phyloP scores from a whole-genome alignment of 345 rosid genomes.

The Eucalyptus leucophloia region DNA sequence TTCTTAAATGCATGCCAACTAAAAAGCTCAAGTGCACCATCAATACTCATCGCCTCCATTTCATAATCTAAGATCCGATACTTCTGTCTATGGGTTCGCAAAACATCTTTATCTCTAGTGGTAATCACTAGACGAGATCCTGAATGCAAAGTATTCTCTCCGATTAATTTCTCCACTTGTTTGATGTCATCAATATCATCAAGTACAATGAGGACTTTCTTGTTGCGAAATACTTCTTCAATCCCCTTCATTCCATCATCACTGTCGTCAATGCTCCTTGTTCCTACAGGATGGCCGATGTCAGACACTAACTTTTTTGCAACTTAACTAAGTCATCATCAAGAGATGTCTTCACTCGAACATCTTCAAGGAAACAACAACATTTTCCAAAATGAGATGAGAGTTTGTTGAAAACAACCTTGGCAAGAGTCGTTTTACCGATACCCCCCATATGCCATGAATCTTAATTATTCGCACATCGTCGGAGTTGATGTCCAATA shows the following conservation, averaged over 20 bases:
- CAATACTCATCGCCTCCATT: background rate
- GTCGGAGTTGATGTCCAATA: background rate
- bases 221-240: background rate
- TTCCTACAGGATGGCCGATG: fast-evolving
- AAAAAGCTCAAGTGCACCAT: background rate
- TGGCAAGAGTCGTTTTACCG: background rate
- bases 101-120: background rate
- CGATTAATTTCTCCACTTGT: background rate
- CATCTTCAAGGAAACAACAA: background rate
- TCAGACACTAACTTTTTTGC: background rate
- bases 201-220: background rate
- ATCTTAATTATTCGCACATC: background rate
- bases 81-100: background rate
- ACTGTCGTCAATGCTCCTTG: fast-evolving
- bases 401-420: background rate
- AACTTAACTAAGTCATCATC: background rate
- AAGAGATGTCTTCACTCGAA: background rate
- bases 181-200: background rate
- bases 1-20: background rate
- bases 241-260: background rate
- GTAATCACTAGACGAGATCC: background rate
- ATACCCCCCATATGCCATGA: background rate
- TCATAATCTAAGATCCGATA: background rate
- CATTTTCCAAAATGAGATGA: background rate
- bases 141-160: background rate